Evolutionary conservation across 2,329 filamentous ascomycete species (phyloP).

Genomic region (Volutella citrinella): DNA sequence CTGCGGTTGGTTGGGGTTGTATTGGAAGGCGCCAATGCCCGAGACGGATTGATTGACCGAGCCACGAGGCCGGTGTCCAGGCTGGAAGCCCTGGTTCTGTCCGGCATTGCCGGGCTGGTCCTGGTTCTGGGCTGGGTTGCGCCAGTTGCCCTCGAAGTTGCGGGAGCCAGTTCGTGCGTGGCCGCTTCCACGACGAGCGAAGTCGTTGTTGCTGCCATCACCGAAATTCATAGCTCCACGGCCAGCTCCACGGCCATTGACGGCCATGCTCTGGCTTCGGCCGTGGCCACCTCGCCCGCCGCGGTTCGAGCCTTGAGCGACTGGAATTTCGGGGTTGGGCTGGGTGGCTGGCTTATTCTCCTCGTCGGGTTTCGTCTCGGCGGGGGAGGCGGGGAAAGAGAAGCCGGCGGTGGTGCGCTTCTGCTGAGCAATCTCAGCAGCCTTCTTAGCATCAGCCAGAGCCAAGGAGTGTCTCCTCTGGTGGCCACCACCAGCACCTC

Average conservation of each 20-base stretch:
- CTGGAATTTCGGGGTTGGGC: slow-evolving; percentile 30
- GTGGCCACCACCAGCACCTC: slow-evolving; percentile 70
- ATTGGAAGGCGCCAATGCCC: slow-evolving; percentile 83
- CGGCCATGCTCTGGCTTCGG: slow-evolving; percentile 89
- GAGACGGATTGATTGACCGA: slow-evolving; percentile 87
- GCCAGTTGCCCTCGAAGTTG: slow-evolving; percentile 98
- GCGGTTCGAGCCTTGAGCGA: slow-evolving; percentile 42
- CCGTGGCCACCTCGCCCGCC: slow-evolving; percentile 61
- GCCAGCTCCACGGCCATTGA: slow-evolving; percentile 66
- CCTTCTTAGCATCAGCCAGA: slow-evolving; percentile 94
- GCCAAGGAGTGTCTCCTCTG: slow-evolving; percentile 93
- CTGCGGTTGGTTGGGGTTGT: slow-evolving; percentile 75
- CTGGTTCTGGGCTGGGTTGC: slow-evolving; percentile 70
- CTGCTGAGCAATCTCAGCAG: slow-evolving; percentile 93
- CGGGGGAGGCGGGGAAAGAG: slow-evolving; percentile 77
- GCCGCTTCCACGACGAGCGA: slow-evolving; percentile 73
- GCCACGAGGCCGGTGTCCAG: slow-evolving; percentile 80
- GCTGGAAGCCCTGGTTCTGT: slow-evolving; percentile 76
- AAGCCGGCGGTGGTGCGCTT: slow-evolving; percentile 92
- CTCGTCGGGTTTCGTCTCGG: slow-evolving; percentile 54
- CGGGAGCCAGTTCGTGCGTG: slow-evolving; percentile 82
- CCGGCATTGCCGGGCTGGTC: slow-evolving; percentile 47
- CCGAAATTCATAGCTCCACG: slow-evolving; percentile 57
- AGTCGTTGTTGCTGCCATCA: slow-evolving; percentile 50
- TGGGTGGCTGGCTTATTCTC: slow-evolving; percentile 38